Evolutionary conservation across 176 grass and related monocot genomes (phyloP), one percentile per base, ranked within the genome.

Genomic region (Zea mays): DNA sequence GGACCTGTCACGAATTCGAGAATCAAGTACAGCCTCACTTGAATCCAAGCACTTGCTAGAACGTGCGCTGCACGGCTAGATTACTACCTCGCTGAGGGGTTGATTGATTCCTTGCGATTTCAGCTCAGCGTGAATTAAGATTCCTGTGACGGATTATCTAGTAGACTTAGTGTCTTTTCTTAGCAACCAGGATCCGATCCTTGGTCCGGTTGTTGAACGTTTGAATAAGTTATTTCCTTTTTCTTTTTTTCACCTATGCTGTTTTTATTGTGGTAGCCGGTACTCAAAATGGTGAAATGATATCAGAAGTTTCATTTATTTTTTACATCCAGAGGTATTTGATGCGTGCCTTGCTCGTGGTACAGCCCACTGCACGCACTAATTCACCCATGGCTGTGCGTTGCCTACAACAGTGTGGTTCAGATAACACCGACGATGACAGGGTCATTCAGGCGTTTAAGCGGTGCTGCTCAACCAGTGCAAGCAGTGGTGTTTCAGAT

Each of bases 361-460:
- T 65, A 47, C 46, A 43, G 40, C 27, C 41, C 35, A 17, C 37
- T 42, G 39, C n/a, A 65, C 4, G 3, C 0, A n/a, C 15, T 9
- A 45, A 35, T 66, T 8, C 36, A 34, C 6, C 10, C 42, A 69
- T 80, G 46, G 16, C 46, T 6, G 41, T 59, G 17, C 40, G 27
- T 57, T 71, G 20, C 65, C 13, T 76, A 7, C 37, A 43, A 20
- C 62, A 48, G 14, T 60, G 63, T 52, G 64, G 83, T 43, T 44
- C 69, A 41, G 73, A 74, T n/a, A n/a, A 69, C 0, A 58, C 20
- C 37, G 37, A 63, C 16, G 62, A 64, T 5, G 73, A 72, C 63
- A 79, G 85, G 64, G 68, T 59, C n/a, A 52, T 60, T 71, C 68
- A 75, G 69, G 40, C 45, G 27, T 82, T 85, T 21, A 84, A 67